A percentile compares a stretch with the other conserved stretches of the same genome.
Conservation (phyloP, 2,329 filamentous ascomycete species). For the Colletotrichum karsti region DNA sequence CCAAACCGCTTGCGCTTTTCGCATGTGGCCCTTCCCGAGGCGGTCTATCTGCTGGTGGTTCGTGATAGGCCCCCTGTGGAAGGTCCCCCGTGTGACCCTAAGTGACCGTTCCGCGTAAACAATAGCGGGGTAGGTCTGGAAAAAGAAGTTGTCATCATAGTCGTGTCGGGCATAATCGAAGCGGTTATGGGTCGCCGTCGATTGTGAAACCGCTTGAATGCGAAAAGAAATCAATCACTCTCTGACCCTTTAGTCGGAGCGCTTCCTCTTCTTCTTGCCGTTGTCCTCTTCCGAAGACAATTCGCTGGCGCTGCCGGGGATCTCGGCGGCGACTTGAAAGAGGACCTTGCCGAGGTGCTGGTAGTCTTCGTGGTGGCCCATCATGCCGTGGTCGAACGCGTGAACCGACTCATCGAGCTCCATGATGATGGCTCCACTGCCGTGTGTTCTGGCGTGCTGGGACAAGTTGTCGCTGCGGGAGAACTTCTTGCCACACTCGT, state of each 20-base stretch:
- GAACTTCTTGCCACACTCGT: conserved; percentile 99
- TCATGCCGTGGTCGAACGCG: conserved; percentile 51
- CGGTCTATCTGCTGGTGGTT: conserved; percentile 33
- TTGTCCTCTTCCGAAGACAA: conserved; percentile 62
- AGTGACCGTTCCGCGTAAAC: conserved; percentile 39
- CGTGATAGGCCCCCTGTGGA: conserved; percentile 8
- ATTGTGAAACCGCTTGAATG: conserved; percentile 23
- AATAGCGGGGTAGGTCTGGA: conserved; percentile 29
- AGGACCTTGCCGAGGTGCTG: conserved; percentile 78
- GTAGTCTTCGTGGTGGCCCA: conserved; percentile 64
- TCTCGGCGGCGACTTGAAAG: conserved; percentile 81
- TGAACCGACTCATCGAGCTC: conserved; percentile 75
- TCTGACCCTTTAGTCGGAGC: conserved; percentile 60
- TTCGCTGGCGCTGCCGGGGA: conserved; percentile 72
- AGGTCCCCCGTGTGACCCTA: conserved; percentile 33
- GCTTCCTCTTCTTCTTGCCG: conserved; percentile 81
- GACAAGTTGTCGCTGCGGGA: conserved; percentile 97
- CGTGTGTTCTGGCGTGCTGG: conserved; percentile 94
- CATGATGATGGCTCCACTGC: conserved; percentile 89
- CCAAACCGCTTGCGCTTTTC: conserved; percentile 48
- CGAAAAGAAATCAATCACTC: conserved; percentile 20
- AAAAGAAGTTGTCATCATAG: conserved; percentile 32
- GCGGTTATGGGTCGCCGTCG: conserved; percentile 25
- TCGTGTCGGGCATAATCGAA: conserved; percentile 42
- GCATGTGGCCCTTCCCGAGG: conserved; percentile 46